Base-by-base conservation (phyloP, 2,329 filamentous ascomycete species). In the Colletotrichum horii region DNA sequence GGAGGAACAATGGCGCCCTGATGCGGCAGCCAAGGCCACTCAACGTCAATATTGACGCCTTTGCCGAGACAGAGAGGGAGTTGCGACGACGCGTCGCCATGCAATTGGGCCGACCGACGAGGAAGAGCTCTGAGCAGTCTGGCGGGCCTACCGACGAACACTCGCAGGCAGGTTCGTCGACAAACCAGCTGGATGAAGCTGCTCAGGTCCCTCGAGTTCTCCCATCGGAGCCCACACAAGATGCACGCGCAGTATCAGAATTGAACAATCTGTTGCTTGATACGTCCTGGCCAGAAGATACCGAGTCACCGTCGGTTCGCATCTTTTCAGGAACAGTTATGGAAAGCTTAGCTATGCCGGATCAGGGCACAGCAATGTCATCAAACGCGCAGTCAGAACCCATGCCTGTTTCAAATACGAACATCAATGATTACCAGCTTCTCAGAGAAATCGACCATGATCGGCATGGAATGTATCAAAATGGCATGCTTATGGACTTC, bases 21-120 rank as follows among this genome's bases (percentile, higher is more conserved):
- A 43, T 48, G 30, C 67, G 60, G 30, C 56, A 58, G 26, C 68
- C 72, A 2, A 65, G 60, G 30, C 22, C 24, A 16, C 24, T 65
- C 22, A 30, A 48, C 12, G 34, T 56, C n/a, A 52, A 71, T 34
- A 6, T 77, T 2, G 72, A 68, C 4, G 71, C 67, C 16, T 58
- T 77, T 14, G 28, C 71, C 5, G 48, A 72, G 22, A 64, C 36
- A 9, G 75, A 77, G 36, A 67, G 71, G 30, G 71, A 77, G 15
- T 28, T 26, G 8, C 68, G 55, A n/a, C 52, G 68, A 8, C 68
- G 55, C 22, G 61, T 38, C 8, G 14, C 69, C 7, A 24, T 7
- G 9, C 68, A n/a, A 8, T 28, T 34, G 16, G n/a, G 36, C 7
- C 61, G 36, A 5, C 26, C n/a, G 7, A 61, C 34, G 4, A 26